A percentile compares a stretch with the other conserved stretches of the same genome.
phyloP scores from a whole-genome alignment of 1,139 yeast species.

The Suhomyces guaymorum region DNA sequence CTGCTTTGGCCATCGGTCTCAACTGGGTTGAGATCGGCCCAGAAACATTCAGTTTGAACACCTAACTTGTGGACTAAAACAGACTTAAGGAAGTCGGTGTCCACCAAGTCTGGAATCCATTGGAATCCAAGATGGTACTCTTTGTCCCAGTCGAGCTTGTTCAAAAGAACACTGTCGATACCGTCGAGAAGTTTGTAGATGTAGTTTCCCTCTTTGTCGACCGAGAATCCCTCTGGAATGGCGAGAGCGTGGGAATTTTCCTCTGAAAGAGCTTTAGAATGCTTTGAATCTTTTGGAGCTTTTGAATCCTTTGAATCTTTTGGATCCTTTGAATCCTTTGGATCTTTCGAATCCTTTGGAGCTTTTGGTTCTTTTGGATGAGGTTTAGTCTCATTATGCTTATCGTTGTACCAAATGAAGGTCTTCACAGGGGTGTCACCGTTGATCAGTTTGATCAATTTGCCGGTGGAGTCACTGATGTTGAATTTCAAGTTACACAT shows the following conservation, averaged over 20 bases:
- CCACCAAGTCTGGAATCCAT: conserved; percentile 73
- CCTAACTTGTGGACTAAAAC: conserved; percentile 44
- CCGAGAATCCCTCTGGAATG: conserved; percentile 54
- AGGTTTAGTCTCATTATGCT: too few relatives aligned
- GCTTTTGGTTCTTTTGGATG: too few relatives aligned
- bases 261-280: too few relatives aligned
- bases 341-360: too few relatives aligned
- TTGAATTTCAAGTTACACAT: conserved; percentile 62
- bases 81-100: conserved; percentile 38
- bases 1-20: conserved; percentile 32
- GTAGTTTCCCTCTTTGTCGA: conserved; percentile 52
- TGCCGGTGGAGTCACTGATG: conserved; percentile 33
- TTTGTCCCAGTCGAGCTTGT: conserved; percentile 62
- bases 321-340: too few relatives aligned
- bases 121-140: conserved; percentile 65
- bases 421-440: conserved; percentile 58
- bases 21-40: conserved; percentile 61
- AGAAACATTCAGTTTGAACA: conserved; percentile 61
- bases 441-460: conserved; percentile 29
- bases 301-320: too few relatives aligned
- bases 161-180: conserved; percentile 60
- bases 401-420: conserved; percentile 31
- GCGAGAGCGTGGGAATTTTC: conserved; percentile 12
- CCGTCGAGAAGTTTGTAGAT: conserved; percentile 59
- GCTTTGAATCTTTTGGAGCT: too few relatives aligned